phyloP scores from a whole-genome alignment of 176 grass and related monocot genomes.

The Calamus simplicifolius region DNA sequence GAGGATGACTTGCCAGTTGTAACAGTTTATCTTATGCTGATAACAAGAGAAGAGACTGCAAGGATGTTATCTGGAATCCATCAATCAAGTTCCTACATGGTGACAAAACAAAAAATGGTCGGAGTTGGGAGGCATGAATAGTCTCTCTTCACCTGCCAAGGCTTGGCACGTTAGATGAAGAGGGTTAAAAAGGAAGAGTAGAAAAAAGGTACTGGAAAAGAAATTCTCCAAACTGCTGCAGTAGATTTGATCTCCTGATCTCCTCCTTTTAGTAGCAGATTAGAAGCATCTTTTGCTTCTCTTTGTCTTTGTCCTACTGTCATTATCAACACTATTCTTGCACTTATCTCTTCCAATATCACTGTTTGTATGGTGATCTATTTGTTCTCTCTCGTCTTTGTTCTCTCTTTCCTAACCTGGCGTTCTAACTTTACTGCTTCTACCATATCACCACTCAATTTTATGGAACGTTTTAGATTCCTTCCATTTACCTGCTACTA shows the following conservation, averaged over 20 bases:
- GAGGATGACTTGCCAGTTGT: conserved; percentile 20
- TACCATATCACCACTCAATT: conserved; percentile 35
- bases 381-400: not conserved
- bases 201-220: conserved; percentile 24
- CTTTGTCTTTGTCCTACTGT: not conserved
- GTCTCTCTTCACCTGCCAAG: conserved; percentile 81
- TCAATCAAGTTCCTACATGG: conserved; percentile 60
- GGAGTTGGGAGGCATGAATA: conserved; percentile 42
- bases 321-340: conserved; percentile 4
- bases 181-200: conserved; percentile 8
- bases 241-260: not conserved
- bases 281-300: conserved; percentile 10
- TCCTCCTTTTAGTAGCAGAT: not conserved
- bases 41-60: conserved; percentile 23
- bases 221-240: conserved; percentile 1
- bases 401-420: not conserved
- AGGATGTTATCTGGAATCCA: conserved; percentile 39
- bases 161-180: conserved; percentile 61
- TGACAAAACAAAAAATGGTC: conserved; percentile 64
- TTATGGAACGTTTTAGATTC: conserved; percentile 96
- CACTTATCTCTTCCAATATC: not conserved
- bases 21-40: conserved; percentile 31
- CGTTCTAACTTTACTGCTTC: not conserved
- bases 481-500: conserved; percentile 32
- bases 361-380: too few species aligned